Evolutionary conservation across 208 protist species (phyloP), one percentile per base, ranked within the genome.

Genomic region (Acanthamoeba healyi): DNA sequence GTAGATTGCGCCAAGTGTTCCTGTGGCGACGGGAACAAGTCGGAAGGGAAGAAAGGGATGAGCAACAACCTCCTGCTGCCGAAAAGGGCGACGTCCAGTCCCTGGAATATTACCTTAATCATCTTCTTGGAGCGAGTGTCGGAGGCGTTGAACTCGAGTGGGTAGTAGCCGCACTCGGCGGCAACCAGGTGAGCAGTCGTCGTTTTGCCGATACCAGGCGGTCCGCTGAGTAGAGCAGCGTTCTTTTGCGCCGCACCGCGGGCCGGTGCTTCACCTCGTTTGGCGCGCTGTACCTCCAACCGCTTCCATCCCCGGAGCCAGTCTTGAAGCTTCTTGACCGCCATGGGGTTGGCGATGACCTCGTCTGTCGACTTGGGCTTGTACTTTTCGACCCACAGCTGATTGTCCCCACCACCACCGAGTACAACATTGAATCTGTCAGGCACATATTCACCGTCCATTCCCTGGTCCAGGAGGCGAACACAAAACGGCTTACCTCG

Each of bases 131-230:
- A 99, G 72, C 99, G 98, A 26, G 98, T 98, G 95, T 99, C 99
- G 94, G 97, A 99, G 0, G 99, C 99, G 96, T 99, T 99, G 93
- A 99, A 99, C 97, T 99, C 99, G 12, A 99, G 97, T 10, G 97
- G 94, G 32, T 98, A 94, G 79, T 96, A 99, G 4, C 99, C 99
- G 19, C 96, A 93, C 79, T 98, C 97, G 1, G 77, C 93, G 12
- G 97, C 98, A 2, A 99, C 97, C 17, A 99, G 92, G 54, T 98
- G 96, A 5, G 99, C 99, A 0, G 98, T 96, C 0, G 99, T 99
- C 29, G 99, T 99, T 97, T 99, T 99, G 86, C 99, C 99, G 54
- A 99, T 98, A 14, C 99, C 99, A 0, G 99, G 99, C 2, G 98
- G 98, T 10, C 99, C 99, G 12, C 97, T 98, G n/a, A 99, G 58